Evolutionary conservation across 345 rosid species (phyloP), one percentile per base, ranked within the genome.

Genomic region (Lenwebbia sp.): DNA sequence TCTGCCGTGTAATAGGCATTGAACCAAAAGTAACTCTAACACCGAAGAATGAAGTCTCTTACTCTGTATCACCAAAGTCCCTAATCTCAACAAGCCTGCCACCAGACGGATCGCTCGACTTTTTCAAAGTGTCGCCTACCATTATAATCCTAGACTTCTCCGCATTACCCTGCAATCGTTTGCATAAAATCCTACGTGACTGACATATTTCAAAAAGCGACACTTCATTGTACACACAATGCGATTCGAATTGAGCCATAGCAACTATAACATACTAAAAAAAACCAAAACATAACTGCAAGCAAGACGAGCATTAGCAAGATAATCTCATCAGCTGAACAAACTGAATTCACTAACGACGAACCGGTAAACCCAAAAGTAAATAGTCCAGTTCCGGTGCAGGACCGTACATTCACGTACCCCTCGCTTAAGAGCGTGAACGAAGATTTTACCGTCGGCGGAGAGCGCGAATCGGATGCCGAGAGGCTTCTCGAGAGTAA

Each of bases 71-170:
- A 62, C 93, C 92, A 65, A 88, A 84, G 90, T 95, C 96, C 54
- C 85, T 93, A 83, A 95, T 91, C 85, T 91, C 93, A 52, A 88
- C 78, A 88, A 94, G 91, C 70, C 83, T 82, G 49, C 89, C 96
- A 44, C 86, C 93, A 28, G 97, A 93, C 19, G 94, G 90, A 88
- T 91, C 92, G 22, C 92, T 88, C 6, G 93, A 95, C 90, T 92
- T 95, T 89, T 95, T 96, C 85, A 95, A 88, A 15, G 96, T 86
- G 83, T 96, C 99, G 62, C 99, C 99, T 3, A 95, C 98, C 98
- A 96, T 94, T 50, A 96, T 88, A 75, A 96, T 93, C 85, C 97
- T 95, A 85, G 99, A 93, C 92, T 92, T 94, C 92, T 95, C 99
- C 25, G 99, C 98, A 88, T 95, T 95, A 15, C 98, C 93, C 99